These are phyloP conservation scores for Schwanniomyces yamadae DNA, from an alignment of 805 yeast genomes.

Conservation along the genomic window DNA sequence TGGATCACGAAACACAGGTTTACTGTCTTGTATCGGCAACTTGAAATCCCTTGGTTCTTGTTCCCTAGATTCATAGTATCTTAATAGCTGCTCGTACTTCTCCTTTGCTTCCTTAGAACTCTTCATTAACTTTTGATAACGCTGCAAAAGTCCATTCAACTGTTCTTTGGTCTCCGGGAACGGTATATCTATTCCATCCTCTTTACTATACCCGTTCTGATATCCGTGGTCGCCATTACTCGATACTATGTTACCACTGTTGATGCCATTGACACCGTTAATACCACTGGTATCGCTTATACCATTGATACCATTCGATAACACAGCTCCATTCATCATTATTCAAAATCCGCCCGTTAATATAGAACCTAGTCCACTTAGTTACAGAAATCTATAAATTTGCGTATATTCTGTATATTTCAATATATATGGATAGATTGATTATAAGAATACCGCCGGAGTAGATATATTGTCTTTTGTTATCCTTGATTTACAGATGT, in stretches of 20 bases:
- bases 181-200: not conserved
- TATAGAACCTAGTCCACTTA: constrained; percentile 1
- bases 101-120: constrained; percentile 17
- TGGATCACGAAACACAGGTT: constrained; percentile 19
- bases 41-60: constrained; percentile 4
- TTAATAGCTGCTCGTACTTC: constrained; percentile 14
- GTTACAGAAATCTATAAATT: too few relatives aligned
- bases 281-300: not conserved
- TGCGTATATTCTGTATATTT: too few relatives aligned
- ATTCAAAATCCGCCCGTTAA: not conserved
- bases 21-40: constrained; percentile 1
- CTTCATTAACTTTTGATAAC: constrained; percentile 22
- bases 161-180: constrained; percentile 27
- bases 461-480: too few relatives aligned
- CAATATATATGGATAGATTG: too few relatives aligned
- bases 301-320: not conserved
- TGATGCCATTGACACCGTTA: not conserved
- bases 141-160: constrained; percentile 23
- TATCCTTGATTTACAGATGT: too few relatives aligned
- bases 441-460: constrained; percentile 1
- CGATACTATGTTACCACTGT: constrained; percentile 1
- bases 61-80: constrained; percentile 3
- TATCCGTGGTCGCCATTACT: not conserved
- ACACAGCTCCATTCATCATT: constrained; percentile 1
- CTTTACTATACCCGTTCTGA: not conserved